phyloP scores from a whole-genome alignment of 2,329 filamentous ascomycete genomes.

The Ramichloridium luteum region DNA sequence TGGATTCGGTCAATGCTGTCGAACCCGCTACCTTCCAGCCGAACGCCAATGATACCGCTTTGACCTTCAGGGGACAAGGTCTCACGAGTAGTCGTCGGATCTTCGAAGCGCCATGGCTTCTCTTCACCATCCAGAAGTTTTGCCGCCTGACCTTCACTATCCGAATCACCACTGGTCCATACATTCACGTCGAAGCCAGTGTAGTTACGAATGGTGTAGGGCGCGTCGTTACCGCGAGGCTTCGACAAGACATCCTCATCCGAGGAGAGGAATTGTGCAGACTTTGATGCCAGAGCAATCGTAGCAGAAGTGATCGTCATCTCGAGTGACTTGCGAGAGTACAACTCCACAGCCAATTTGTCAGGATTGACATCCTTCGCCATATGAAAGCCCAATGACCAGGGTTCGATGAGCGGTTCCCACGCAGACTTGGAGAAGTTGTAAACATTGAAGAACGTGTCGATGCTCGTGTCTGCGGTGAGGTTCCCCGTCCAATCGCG shows the following conservation, averaged over 20 bases:
- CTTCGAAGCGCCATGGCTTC: slow-evolving; percentile 90
- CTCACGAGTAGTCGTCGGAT: slow-evolving; percentile 92
- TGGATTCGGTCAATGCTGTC: slow-evolving; percentile 79
- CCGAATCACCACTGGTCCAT: slow-evolving; percentile 58
- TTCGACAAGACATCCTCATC: slow-evolving; percentile 90
- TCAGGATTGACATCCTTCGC: slow-evolving; percentile 65
- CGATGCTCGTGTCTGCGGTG: slow-evolving; percentile 77
- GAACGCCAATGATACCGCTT: slow-evolving; percentile 66
- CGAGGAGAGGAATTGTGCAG: slow-evolving; percentile 74
- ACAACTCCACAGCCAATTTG: slow-evolving; percentile 68
- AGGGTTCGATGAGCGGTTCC: slow-evolving; percentile 93
- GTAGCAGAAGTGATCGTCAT: slow-evolving; percentile 86
- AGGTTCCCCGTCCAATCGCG: slow-evolving; percentile 84
- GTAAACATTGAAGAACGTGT: slow-evolving; percentile 92
- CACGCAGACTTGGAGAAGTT: slow-evolving; percentile 98
- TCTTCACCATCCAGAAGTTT: slow-evolving; percentile 82
- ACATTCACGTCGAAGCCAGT: slow-evolving; percentile 84
- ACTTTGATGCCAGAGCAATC: slow-evolving; percentile 86
- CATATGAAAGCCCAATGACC: slow-evolving; percentile 86
- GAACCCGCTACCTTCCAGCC: slow-evolving; percentile 86
- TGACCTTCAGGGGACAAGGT: slow-evolving; percentile 75
- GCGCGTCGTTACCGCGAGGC: slow-evolving; percentile 78
- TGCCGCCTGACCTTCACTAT: slow-evolving; percentile 57
- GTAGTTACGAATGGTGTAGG: slow-evolving; percentile 88
- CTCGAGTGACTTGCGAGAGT: slow-evolving; percentile 82